phyloP scores from a whole-genome alignment of 306 rosid species.

The Inga oerstediana region DNA sequence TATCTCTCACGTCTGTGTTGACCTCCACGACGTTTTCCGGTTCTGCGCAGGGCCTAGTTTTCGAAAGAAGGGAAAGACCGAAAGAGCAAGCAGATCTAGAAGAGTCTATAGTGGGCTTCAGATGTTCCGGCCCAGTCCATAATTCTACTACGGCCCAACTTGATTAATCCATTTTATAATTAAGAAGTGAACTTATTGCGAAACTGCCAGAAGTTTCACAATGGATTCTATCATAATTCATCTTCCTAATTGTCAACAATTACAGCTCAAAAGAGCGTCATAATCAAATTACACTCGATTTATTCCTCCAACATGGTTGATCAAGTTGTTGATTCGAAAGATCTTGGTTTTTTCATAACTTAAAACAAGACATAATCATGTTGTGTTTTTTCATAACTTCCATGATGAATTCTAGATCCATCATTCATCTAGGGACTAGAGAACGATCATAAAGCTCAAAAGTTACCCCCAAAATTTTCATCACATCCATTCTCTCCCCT shows the following conservation, averaged over 20 bases:
- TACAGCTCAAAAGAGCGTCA: neutral
- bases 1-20: neutral
- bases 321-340: neutral
- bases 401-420: neutral
- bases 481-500: neutral
- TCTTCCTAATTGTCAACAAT: neutral
- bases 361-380: neutral
- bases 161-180: neutral
- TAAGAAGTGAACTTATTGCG: neutral
- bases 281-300: neutral
- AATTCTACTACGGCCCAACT: neutral
- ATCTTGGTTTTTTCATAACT: neutral
- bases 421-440: neutral
- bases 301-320: neutral
- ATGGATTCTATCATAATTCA: neutral
- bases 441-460: neutral
- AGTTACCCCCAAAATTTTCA: neutral
- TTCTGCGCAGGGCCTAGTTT: neutral
- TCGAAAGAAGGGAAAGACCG: neutral
- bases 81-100: neutral
- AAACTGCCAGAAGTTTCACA: neutral
- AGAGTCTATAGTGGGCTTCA: neutral
- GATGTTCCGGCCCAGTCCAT: neutral
- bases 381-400: neutral
- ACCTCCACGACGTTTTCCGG: neutral